phyloP scores from a whole-genome alignment of 1,139 yeast genomes.

The Chernovozyma aurita region DNA sequence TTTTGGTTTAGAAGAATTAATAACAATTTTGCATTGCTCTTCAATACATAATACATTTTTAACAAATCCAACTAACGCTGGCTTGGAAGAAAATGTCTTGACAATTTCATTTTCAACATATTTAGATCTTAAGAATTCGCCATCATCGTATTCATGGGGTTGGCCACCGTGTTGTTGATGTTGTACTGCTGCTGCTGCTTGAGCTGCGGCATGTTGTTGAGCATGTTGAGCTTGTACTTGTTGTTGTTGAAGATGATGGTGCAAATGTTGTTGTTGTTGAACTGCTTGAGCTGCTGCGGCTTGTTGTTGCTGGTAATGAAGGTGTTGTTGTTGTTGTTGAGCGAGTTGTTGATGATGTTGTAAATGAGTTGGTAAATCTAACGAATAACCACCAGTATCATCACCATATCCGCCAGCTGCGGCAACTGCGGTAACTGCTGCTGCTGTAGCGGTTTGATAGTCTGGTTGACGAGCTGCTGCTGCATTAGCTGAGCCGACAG shows the following conservation, averaged over 20 bases:
- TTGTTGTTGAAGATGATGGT: conserved; percentile 6
- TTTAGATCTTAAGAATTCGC: conserved; percentile 17
- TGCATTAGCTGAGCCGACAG: conserved; percentile 7
- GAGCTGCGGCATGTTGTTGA: conserved; percentile 6
- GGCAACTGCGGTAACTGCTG: conserved; percentile 7
- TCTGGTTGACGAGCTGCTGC: conserved; percentile 9
- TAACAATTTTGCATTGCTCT: conserved; percentile 46
- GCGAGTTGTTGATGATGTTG: conserved; percentile 7
- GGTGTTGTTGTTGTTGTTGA: conserved; percentile 10
- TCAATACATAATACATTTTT: conserved; percentile 39
- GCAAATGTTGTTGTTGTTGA: conserved; percentile 1
- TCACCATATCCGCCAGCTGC: conserved; percentile 7
- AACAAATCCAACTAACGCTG: conserved; percentile 40
- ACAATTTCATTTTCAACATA: conserved; percentile 44
- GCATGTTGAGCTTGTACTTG: conserved; percentile 5
- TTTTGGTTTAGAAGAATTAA: conserved; percentile 46
- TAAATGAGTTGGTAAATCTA: conserved; percentile 3
- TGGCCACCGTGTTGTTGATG: neutral
- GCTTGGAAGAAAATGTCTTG: conserved; percentile 40
- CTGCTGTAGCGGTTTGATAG: conserved; percentile 7
- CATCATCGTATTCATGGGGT: conserved; percentile 8
- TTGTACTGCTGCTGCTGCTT: conserved; percentile 5
- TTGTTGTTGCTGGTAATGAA: conserved; percentile 3
- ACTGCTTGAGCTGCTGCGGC: conserved; percentile 2
- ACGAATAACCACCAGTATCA: conserved; percentile 4